Base-by-base conservation (phyloP, 2,329 filamentous ascomycete genomes). In the Colletotrichum sp. region DNA sequence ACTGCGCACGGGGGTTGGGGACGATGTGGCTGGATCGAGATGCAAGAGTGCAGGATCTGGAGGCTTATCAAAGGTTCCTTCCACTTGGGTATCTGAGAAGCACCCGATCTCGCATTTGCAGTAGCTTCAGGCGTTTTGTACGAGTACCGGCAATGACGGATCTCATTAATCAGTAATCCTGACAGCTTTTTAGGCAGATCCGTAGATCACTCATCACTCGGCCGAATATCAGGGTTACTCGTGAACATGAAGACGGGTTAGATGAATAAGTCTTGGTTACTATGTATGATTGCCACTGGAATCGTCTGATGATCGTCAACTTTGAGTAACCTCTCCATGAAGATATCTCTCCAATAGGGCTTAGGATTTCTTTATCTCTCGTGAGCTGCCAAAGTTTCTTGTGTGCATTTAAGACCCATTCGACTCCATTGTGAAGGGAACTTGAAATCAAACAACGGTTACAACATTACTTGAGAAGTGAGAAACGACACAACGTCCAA, bases 31-130 rank as follows among this genome's bases (percentile, higher is more conserved):
- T 76, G 74, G 74, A 76, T 76, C 74, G 70, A 15, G 43, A 69
- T 69, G 74, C 64, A 65, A 68, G 65, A 65, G 64, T 73, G 74
- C 74, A 73, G 74, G 70, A 76, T 76, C 74, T 76, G 48, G 48
- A 32, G 48, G 15, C 22, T 32, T 16, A 27, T 69, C 34, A 32
- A 25, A 22, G n/a, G n/a, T 36, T 30, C 30, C 43, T 18, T n/a
- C 12, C 34, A 32, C 8, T 22, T 68, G 34, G 22, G 18, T 36
- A 27, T 30, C 27, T 58, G 28, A 30, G 64, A n/a, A 66, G 39
- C 52, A 56, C 15, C 25, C 27, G 43, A 67, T 56, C 39, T 60
- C 55, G 52, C 32, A 70, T 61, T 56, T 18, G 30, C 32, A 27
- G 58, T 55, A 61, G 56, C 32, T 32, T 55, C 32, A 56, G n/a